A percentile compares a stretch with the other conserved stretches of the same genome.
Conservation (phyloP, 495 filamentous ascomycete species). For the Daldinia caldariorum region DNA sequence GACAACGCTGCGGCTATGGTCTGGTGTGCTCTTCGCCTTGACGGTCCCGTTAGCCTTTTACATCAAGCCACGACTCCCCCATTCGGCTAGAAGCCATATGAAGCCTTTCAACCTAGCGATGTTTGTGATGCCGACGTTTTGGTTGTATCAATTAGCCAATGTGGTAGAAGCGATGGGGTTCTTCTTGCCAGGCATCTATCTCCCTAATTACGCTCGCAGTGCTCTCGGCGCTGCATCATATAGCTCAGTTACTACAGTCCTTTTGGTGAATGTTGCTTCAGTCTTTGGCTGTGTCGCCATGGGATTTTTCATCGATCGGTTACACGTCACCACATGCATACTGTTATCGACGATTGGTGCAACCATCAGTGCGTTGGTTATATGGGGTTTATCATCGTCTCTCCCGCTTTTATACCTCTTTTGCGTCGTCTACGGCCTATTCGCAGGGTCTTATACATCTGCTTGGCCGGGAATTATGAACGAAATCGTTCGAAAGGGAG, state of each 20-base stretch:
- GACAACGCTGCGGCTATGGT: slow-evolving; percentile 61
- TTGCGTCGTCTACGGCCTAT: slow-evolving; percentile 71
- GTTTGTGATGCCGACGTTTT: slow-evolving; percentile 55
- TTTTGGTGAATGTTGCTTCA: slow-evolving; percentile 65
- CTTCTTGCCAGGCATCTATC: slow-evolving; percentile 71
- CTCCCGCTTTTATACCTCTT: slow-evolving; percentile 68
- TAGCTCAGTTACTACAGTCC: slow-evolving; percentile 59
- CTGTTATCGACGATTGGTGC: slow-evolving; percentile 66
- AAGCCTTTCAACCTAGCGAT: slow-evolving; percentile 58
- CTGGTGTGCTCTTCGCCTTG: slow-evolving; percentile 54
- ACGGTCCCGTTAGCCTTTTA: slow-evolving; percentile 63
- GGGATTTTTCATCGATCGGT: slow-evolving; percentile 67
- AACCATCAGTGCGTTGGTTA: slow-evolving; percentile 66
- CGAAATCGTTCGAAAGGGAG: slow-evolving; percentile 52
- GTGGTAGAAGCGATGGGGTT: slow-evolving; percentile 68
- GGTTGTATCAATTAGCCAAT: slow-evolving; percentile 61
- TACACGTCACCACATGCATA: slow-evolving; percentile 67
- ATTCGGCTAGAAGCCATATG: slow-evolving; percentile 50
- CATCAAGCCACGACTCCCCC: slow-evolving; percentile 64
- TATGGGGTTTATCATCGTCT: slow-evolving; percentile 69
- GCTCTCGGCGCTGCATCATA: slow-evolving; percentile 49
- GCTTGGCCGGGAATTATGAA: slow-evolving; percentile 68
- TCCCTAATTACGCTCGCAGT: slow-evolving; percentile 60
- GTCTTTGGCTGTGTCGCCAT: slow-evolving; percentile 65
- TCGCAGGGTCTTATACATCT: slow-evolving; percentile 68